phyloP scores from a whole-genome alignment of 2,329 filamentous ascomycete genomes.

The Calonectria montana region DNA sequence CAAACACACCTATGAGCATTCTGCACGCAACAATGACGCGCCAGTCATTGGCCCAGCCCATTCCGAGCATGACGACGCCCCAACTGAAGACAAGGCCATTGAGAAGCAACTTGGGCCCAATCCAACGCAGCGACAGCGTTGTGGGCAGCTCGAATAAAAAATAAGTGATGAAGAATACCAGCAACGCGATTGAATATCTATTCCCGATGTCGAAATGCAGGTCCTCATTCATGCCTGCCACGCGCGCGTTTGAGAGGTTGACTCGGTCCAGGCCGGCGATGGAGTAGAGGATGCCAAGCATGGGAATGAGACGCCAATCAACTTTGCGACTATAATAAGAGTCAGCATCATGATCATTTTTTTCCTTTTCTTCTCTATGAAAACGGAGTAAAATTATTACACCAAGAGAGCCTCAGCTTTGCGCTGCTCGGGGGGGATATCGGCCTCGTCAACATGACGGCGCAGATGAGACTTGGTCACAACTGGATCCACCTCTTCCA shows the following conservation, averaged over 20 bases:
- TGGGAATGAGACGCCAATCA: slow-evolving; percentile 47
- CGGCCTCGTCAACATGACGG: slow-evolving; percentile 16
- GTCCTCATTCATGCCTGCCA: slow-evolving; percentile 47
- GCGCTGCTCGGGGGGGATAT: slow-evolving; percentile 18
- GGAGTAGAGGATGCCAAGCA: slow-evolving; percentile 44
- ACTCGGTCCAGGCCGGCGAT: slow-evolving; percentile 44
- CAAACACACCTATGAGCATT: slow-evolving; percentile 49
- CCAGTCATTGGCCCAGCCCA: slow-evolving; percentile 43
- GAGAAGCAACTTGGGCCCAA: slow-evolving; percentile 45
- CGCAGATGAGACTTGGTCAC: slow-evolving; percentile 1
- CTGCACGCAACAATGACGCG: slow-evolving; percentile 18
- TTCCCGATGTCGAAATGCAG: slow-evolving; percentile 48
- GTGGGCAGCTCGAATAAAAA: slow-evolving; percentile 47
- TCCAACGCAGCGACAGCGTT: slow-evolving; percentile 44
- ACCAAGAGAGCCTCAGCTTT: slow-evolving; percentile 28
- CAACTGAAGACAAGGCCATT: slow-evolving; percentile 46
- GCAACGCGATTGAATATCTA: slow-evolving; percentile 45
- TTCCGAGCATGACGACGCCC: slow-evolving; percentile 46
- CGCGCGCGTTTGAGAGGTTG: slow-evolving; percentile 48
- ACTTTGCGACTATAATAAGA: slow-evolving; percentile 41
- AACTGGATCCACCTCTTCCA: slow-evolving; percentile 2
- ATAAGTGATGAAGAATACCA: slow-evolving; percentile 47
- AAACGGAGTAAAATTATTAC: not conserved
- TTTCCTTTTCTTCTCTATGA: not conserved
- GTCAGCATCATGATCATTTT: not conserved